Percentiles rank a stretch among this genome's conserved stretches.
Conservation (phyloP, 2,329 filamentous ascomycete species). For the Xylariaceae sp. region DNA sequence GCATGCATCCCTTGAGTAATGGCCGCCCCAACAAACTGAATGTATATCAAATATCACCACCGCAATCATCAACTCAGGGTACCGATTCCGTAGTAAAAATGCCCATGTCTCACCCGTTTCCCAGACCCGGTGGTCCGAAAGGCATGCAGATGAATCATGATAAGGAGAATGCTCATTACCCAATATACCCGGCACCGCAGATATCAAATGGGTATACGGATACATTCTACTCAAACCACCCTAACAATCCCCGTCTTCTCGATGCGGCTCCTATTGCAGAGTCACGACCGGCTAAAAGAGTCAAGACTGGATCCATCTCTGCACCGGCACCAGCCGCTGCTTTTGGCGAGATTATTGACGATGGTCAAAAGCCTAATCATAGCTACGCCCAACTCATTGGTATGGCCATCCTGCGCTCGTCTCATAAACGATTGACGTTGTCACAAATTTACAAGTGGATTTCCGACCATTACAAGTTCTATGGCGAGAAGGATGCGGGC, state of each 20-base stretch:
- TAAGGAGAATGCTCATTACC: slow-evolving; percentile 56
- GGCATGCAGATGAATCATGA: slow-evolving; percentile 36
- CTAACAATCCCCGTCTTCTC: slow-evolving; percentile 60
- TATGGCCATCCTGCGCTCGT: slow-evolving; percentile 90
- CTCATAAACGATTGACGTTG: slow-evolving; percentile 77
- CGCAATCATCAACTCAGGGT: slow-evolving; percentile 46
- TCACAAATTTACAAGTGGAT: slow-evolving; percentile 99
- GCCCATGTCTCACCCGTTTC: slow-evolving; percentile 54
- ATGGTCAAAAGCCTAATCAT: slow-evolving; percentile 82
- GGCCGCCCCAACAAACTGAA: slow-evolving; percentile 59
- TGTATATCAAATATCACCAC: slow-evolving; percentile 64
- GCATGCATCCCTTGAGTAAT: slow-evolving; percentile 55
- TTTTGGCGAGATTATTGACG: slow-evolving; percentile 68
- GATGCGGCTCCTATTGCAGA: slow-evolving; percentile 73
- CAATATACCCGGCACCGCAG: slow-evolving; percentile 46
- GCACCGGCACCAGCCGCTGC: slow-evolving; percentile 71
- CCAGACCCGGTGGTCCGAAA: slow-evolving; percentile 50
- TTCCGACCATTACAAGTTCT: slow-evolving; percentile 88
- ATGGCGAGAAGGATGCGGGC: slow-evolving; percentile 76
- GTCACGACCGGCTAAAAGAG: slow-evolving; percentile 62
- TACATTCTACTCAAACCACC: slow-evolving; percentile 49
- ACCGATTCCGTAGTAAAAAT: slow-evolving; percentile 71
- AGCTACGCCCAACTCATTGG: slow-evolving; percentile 95
- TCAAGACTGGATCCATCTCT: slow-evolving; percentile 55
- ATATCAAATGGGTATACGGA: slow-evolving; percentile 49